Evolutionary conservation across 2,329 filamentous ascomycete species (phyloP).

Genomic region (Didymella pinodella): DNA sequence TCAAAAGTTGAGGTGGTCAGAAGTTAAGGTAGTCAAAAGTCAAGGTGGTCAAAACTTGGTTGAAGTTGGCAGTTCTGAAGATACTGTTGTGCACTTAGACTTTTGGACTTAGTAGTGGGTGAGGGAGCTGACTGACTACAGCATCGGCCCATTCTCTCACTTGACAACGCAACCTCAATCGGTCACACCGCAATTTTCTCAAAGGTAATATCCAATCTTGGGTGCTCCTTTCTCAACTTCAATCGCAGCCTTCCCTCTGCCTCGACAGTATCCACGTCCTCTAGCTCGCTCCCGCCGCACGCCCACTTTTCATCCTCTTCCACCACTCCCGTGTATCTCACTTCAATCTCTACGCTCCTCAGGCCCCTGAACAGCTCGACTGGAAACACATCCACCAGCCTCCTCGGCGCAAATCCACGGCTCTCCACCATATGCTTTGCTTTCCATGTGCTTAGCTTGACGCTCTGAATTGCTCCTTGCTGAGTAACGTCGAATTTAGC

Average conservation of each 20-base stretch:
- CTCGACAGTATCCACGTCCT: conserved; percentile 10
- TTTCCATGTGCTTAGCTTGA: conserved; percentile 12
- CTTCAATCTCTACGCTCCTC: conserved; percentile 5
- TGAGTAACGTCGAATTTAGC: conserved; percentile 1
- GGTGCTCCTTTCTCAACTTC: conserved; percentile 2
- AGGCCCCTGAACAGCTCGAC: conserved; percentile 8
- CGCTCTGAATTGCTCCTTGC: conserved; percentile 4
- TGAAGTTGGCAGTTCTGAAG: no score
- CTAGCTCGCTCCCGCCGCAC: conserved; percentile 8
- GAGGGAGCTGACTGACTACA: background rate
- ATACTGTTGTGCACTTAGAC: no score
- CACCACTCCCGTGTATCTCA: conserved; percentile 2
- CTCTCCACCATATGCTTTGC: conserved; percentile 18
- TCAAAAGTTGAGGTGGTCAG: no score
- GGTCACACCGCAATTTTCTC: conserved; percentile 8
- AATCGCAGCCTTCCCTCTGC: conserved; percentile 14
- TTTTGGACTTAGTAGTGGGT: no score
- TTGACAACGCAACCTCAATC: background rate
- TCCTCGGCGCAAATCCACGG: conserved; percentile 10
- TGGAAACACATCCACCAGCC: conserved; percentile 12
- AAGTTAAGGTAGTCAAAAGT: no score
- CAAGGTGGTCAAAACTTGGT: no score
- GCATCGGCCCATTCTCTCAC: background rate
- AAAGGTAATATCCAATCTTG: conserved; percentile 2
- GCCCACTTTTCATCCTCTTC: conserved; percentile 12